A percentile compares a stretch with the other conserved stretches of the same genome.
These are phyloP conservation scores for Sistotremastrum suecicum DNA, from an alignment of 768 basidiomycete genomes.

Conservation along the genomic window DNA sequence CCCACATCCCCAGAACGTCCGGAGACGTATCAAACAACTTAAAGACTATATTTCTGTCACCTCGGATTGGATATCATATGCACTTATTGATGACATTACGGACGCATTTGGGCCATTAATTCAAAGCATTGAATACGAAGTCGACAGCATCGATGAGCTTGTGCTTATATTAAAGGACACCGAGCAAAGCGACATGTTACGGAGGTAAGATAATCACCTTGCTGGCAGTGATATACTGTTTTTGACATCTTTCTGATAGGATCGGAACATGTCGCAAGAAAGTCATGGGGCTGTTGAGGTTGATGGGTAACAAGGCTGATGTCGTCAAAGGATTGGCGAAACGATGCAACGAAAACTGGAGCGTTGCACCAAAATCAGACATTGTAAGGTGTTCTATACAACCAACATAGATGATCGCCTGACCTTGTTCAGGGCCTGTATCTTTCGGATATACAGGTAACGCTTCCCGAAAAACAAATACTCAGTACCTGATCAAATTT, in stretches of 20 bases:
- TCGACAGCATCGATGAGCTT: conserved; percentile 96
- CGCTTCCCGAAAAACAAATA: neutral
- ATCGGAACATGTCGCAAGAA: conserved; percentile 99
- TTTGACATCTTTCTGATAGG: conserved; percentile 18
- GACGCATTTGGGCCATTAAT: conserved; percentile 98
- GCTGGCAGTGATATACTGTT: neutral
- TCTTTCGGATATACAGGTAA: conserved; percentile 83
- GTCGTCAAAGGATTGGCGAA: conserved; percentile 98
- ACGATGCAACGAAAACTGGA: conserved; percentile 97
- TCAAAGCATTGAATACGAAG: conserved; percentile 97
- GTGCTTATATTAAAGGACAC: conserved; percentile 93
- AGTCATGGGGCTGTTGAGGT: conserved; percentile 89
- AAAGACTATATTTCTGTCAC: conserved; percentile 99
- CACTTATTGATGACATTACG: conserved; percentile 98
- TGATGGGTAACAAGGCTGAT: conserved; percentile 99
- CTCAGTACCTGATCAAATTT: neutral
- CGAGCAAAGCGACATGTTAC: conserved; percentile 95
- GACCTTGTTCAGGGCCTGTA: conserved; percentile 58
- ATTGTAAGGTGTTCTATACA: conserved; percentile 43
- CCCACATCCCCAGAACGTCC: conserved; percentile 95
- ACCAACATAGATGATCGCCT: neutral
- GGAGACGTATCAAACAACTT: conserved; percentile 94
- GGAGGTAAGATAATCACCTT: conserved; percentile 28
- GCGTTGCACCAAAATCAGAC: conserved; percentile 93
- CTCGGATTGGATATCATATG: conserved; percentile 99